Evolutionary conservation across 768 basidiomycete genomes (phyloP), one percentile per base, ranked within the genome.

Genomic region (Cytidiella melzeri): DNA sequence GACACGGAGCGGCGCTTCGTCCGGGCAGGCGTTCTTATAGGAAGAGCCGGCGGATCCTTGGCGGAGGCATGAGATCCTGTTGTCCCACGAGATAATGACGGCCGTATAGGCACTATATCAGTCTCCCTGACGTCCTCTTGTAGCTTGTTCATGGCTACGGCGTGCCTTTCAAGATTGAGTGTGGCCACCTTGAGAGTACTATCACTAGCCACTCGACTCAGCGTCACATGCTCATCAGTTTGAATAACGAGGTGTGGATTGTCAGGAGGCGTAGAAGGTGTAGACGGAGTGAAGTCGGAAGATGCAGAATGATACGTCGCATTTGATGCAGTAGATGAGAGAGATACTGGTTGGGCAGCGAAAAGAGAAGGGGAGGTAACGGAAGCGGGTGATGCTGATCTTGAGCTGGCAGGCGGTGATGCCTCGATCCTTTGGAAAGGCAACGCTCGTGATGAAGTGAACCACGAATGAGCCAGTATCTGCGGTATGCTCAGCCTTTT

Each of bases 1-100:
- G 93, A 95, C 4, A 97, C 86, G 2, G 93, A 96, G 20, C 95
- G 87, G 3, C 95, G 84, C 64, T 99, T 99, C 2, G 95, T 98
- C 10, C 94, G 81, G 3, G 85, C 92, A 3, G 95, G 95, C 0
- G 95, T 99, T 10, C 94, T 87, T 20, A 82, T 70, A 3, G 91
- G 82, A 55, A 79, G 70, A 0, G 76, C 62, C 24, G 84, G 82
- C 23, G 89, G 78, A 12, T 73, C 59, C 47, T 59, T 65, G 21
- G 45, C 40, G 2, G 61, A 54, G 5, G 26, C 25, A 23, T 44
- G 39, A 1, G 49, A 54, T 15, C 57, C 24, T 26, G 59, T 58
- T 3, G 59, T 59, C 2, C 43, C 39, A 15, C 61, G 59, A 46
- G 61, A 49, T 54, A 67, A 12, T 47, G 59, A 50, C 51, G 58